These are phyloP conservation scores for Mantamonas sphyraenae DNA, from an alignment of 78 protist genomes.

Conservation along the genomic window DNA sequence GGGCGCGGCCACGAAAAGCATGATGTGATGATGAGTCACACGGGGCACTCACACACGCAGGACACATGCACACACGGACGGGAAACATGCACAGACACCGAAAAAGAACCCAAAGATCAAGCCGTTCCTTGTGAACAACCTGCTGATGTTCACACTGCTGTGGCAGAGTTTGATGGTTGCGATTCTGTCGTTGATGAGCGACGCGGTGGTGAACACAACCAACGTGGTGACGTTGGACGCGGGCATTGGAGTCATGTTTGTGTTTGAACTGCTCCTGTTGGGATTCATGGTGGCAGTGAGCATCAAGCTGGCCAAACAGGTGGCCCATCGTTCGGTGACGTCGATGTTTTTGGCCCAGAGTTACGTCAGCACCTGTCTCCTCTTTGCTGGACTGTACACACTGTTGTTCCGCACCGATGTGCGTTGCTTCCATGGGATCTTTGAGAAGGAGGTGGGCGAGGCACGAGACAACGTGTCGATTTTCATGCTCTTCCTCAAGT, in stretches of 20 bases:
- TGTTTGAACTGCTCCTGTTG: neutral
- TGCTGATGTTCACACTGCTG: neutral
- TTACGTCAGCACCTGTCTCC: neutral
- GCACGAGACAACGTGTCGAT: too few relatives aligned
- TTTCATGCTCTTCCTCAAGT: neutral
- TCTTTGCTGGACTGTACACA: neutral
- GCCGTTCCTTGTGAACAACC: neutral
- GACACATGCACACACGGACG: too few relatives aligned
- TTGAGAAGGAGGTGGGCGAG: neutral
- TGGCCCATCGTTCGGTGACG: neutral
- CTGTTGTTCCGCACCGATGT: neutral
- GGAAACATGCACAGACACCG: too few relatives aligned
- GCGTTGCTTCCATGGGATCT: neutral
- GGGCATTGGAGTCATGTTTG: neutral
- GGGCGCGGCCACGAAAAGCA: too few relatives aligned
- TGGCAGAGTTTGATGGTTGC: neutral
- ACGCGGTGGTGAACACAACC: neutral
- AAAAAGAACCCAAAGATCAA: neutral
- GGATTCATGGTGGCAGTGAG: neutral
- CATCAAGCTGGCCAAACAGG: neutral
- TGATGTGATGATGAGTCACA: too few relatives aligned
- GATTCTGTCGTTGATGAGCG: neutral
- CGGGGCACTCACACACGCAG: too few relatives aligned
- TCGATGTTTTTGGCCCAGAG: neutral
- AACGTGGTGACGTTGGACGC: neutral